Percentiles rank a stretch among this genome's conserved stretches.
phyloP scores from a whole-genome alignment of 768 basidiomycete species.

The Agaricus sinodeliciosus region DNA sequence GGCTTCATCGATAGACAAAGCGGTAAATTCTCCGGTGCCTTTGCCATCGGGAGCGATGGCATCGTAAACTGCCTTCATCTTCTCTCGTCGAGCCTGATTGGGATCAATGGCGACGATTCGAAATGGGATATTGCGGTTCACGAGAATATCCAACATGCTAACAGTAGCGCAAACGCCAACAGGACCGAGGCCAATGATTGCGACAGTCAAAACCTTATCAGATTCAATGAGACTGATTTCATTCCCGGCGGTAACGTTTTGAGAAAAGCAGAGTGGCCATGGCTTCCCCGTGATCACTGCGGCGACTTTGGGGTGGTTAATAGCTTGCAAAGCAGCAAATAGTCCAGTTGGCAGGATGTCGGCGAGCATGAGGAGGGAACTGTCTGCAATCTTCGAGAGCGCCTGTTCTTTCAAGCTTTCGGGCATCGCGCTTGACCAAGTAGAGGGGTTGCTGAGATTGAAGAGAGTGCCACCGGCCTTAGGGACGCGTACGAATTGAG shows the following conservation, averaged over 20 bases:
- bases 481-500: slow-evolving; percentile 76
- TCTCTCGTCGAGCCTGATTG: slow-evolving; percentile 46
- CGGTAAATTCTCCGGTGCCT: slow-evolving; percentile 41
- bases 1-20: slow-evolving; percentile 44
- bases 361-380: slow-evolving; percentile 62
- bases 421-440: slow-evolving; percentile 35
- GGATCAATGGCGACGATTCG: slow-evolving; percentile 63
- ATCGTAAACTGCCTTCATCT: slow-evolving; percentile 51
- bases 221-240: slow-evolving; percentile 30
- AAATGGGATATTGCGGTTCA: slow-evolving; percentile 37
- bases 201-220: slow-evolving; percentile 53
- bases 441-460: slow-evolving; percentile 44
- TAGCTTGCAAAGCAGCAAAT: slow-evolving; percentile 65
- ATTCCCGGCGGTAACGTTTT: slow-evolving; percentile 17
- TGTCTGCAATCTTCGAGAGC: slow-evolving; percentile 44
- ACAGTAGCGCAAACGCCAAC: slow-evolving; percentile 70
- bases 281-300: slow-evolving; percentile 52
- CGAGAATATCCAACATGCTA: slow-evolving; percentile 56
- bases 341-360: slow-evolving; percentile 80
- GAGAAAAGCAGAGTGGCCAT: slow-evolving; percentile 47
- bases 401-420: slow-evolving; percentile 29
- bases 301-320: slow-evolving; percentile 65
- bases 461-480: slow-evolving; percentile 74
- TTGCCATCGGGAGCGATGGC: slow-evolving; percentile 39
- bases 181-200: slow-evolving; percentile 70